phyloP scores from a whole-genome alignment of 2,329 filamentous ascomycete genomes.

The Exserohilum rostratum region DNA sequence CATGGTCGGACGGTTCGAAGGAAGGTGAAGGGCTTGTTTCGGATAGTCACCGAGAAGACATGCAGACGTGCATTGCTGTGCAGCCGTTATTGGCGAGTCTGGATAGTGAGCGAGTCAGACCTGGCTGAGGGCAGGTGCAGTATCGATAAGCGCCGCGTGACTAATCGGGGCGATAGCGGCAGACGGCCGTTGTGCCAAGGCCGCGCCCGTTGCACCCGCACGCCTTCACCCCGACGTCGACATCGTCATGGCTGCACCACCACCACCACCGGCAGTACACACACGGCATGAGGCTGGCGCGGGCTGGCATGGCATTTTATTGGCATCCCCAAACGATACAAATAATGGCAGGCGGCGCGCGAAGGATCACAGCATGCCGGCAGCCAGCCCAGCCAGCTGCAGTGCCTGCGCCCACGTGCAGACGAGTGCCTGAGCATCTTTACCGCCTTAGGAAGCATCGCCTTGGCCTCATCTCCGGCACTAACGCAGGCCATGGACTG shows the following conservation, averaged over 20 bases:
- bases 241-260: background rate
- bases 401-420: conserved; percentile 11
- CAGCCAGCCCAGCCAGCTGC: conserved; percentile 5
- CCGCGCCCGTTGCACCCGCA: too few species aligned
- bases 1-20: conserved; percentile 29
- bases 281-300: too few species aligned
- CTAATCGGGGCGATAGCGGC: conserved; percentile 7
- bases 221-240: too few species aligned
- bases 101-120: conserved; percentile 14
- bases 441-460: conserved; percentile 31
- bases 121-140: conserved; percentile 1
- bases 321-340: too few species aligned
- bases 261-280: background rate
- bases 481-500: conserved; percentile 5
- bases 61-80: conserved; percentile 16
- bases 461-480: conserved; percentile 32
- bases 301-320: too few species aligned
- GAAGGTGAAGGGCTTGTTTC: conserved; percentile 2
- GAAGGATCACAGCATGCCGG: conserved; percentile 2
- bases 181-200: background rate
- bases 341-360: too few species aligned
- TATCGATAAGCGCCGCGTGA: conserved; percentile 13
- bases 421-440: conserved; percentile 3
- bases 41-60: conserved; percentile 20
- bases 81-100: conserved; percentile 7